Evolutionary conservation across 768 basidiomycete species (phyloP).

Genomic region (Boletus subcaerulescens): DNA sequence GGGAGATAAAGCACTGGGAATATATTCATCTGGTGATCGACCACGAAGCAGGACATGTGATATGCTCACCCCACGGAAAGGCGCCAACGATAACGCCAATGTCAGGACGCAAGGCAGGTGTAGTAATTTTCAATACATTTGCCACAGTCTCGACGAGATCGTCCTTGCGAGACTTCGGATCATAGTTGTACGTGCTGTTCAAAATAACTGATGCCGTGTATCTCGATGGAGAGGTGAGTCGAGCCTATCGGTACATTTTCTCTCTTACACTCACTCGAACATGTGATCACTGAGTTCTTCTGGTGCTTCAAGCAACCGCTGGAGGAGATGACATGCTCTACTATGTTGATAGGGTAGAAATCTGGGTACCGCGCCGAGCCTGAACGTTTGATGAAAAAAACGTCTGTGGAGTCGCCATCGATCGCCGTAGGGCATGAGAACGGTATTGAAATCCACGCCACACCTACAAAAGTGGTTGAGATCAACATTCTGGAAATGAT

Average conservation of each 20-base stretch:
- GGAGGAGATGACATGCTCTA: background rate
- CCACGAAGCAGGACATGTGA: too few relatives aligned
- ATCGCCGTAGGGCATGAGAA: background rate
- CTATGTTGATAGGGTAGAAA: background rate
- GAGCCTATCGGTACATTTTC: background rate
- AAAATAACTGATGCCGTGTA: background rate
- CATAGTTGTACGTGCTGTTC: background rate
- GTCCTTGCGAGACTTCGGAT: background rate
- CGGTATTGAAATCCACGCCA: background rate
- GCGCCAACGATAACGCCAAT: background rate
- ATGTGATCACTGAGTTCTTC: background rate
- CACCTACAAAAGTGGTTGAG: background rate
- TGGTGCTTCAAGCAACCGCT: background rate
- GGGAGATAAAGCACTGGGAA: background rate
- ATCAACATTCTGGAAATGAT: too few relatives aligned
- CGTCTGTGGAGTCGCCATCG: background rate
- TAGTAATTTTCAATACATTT: background rate
- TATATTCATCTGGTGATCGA: background rate
- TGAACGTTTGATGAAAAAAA: background rate
- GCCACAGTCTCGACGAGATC: background rate
- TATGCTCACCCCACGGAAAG: background rate
- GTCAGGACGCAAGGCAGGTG: background rate
- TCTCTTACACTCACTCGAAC: background rate
- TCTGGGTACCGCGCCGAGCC: background rate
- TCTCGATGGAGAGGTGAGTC: background rate